These are phyloP conservation scores for Coccomyxa subellipsoidea DNA, from an alignment of 163 green algal species.

Conservation along the genomic window DNA sequence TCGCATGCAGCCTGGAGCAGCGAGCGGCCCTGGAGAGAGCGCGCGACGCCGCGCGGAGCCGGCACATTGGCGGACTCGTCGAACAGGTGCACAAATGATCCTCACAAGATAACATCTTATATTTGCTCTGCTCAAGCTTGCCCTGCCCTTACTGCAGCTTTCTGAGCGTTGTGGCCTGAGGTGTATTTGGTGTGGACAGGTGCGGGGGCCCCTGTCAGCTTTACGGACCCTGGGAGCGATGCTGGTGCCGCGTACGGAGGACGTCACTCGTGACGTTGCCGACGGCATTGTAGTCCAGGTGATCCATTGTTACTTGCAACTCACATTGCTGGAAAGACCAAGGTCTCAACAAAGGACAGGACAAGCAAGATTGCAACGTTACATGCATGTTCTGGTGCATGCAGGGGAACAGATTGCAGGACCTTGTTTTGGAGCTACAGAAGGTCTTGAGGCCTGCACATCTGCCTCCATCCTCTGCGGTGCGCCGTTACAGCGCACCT, in stretches of 20 bases:
- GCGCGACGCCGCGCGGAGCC: slow-evolving; percentile 8
- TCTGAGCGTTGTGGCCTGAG: too few relatives aligned
- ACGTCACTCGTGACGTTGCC: slow-evolving; percentile 40
- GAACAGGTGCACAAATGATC: slow-evolving; percentile 15
- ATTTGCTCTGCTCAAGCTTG: too few relatives aligned
- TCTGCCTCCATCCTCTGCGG: neutral
- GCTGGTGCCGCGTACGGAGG: slow-evolving; percentile 35
- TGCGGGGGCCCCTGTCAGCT: slow-evolving; percentile 39
- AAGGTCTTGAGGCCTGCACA: neutral
- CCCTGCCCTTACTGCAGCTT: too few relatives aligned
- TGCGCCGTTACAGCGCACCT: neutral
- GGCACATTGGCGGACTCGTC: slow-evolving; percentile 31
- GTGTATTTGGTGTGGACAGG: slow-evolving; percentile 9
- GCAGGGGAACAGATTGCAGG: slow-evolving; percentile 10
- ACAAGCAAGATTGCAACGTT: too few relatives aligned
- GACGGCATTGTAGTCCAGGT: slow-evolving; percentile 46
- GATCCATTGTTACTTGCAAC: too few relatives aligned
- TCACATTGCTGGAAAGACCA: too few relatives aligned
- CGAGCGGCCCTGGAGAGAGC: slow-evolving; percentile 31
- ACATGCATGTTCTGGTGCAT: neutral
- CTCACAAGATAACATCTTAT: neutral
- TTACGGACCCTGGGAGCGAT: slow-evolving; percentile 51
- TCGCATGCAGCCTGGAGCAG: slow-evolving; percentile 42
- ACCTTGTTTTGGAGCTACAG: neutral
- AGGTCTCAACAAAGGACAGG: too few relatives aligned